phyloP scores from a whole-genome alignment of 2,329 filamentous ascomycete genomes.

The Westerdykella sp. region DNA sequence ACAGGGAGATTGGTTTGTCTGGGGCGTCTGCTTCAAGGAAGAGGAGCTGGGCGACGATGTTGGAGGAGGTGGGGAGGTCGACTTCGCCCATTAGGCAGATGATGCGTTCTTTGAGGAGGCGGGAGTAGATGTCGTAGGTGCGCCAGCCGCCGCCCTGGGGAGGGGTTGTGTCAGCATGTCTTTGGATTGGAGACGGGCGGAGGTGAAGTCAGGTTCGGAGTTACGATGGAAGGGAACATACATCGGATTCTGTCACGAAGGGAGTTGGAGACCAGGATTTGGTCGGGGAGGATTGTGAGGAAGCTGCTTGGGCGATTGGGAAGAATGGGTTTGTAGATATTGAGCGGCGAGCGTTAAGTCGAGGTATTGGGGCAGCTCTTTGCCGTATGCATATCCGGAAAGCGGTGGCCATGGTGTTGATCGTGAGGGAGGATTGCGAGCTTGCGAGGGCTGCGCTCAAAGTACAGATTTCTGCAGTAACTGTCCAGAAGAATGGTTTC shows the following conservation, averaged over 20 bases:
- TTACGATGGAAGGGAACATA: constrained; percentile 18
- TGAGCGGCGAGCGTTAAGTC: constrained; percentile 8
- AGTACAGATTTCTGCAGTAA: too few species aligned
- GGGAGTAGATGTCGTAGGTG: constrained; percentile 45
- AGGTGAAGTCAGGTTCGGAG: not conserved
- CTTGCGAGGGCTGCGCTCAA: too few species aligned
- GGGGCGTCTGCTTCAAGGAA: constrained; percentile 97
- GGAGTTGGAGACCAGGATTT: constrained; percentile 43
- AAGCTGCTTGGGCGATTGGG: constrained; percentile 4
- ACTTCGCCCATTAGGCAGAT: constrained; percentile 89
- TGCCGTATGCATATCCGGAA: constrained; percentile 10
- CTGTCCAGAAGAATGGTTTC: too few species aligned
- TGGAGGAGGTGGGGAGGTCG: constrained; percentile 84
- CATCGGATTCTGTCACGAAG: constrained; percentile 47
- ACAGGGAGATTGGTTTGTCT: constrained; percentile 90
- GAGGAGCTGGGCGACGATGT: constrained; percentile 89
- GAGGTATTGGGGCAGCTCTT: not conserved
- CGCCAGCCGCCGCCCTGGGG: constrained; percentile 46
- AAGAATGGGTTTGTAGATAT: constrained; percentile 17
- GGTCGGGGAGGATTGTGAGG: constrained; percentile 14
- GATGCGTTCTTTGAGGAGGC: constrained; percentile 68
- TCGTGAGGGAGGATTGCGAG: constrained; percentile 3
- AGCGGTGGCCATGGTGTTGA: constrained; percentile 29
- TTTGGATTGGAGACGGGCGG: constrained; percentile 24
- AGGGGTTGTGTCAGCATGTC: constrained; percentile 1